phyloP scores from a whole-genome alignment of 179 eudicot genomes.

The Gypsophila paniculata region DNA sequence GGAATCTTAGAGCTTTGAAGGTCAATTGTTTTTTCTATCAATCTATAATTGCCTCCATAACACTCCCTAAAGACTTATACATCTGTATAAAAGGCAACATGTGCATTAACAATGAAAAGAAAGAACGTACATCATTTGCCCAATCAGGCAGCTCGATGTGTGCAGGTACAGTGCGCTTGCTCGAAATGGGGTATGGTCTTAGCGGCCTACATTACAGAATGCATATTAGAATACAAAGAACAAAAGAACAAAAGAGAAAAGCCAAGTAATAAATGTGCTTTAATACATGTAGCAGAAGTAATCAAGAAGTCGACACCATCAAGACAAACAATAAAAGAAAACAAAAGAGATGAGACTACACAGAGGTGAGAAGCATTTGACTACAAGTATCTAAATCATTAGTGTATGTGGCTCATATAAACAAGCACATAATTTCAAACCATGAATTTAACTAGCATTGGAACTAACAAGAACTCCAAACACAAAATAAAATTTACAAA shows the following conservation, averaged over 20 bases:
- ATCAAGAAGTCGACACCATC: not conserved
- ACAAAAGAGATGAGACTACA: not conserved
- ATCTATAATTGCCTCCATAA: not conserved
- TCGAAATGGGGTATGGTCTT: conserved; percentile 80
- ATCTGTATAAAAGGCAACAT: not conserved
- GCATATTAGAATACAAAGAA: conserved; percentile 11
- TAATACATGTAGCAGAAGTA: not conserved
- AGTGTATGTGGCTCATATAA: not conserved
- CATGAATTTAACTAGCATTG: not conserved
- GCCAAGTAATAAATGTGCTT: conserved; percentile 14
- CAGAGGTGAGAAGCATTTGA: not conserved
- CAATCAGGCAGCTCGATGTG: conserved; percentile 80
- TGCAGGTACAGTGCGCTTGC: conserved; percentile 58
- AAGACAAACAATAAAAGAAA: not conserved
- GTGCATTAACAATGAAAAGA: conserved; percentile 8
- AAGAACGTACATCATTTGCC: conserved; percentile 77
- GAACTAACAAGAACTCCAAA: not conserved
- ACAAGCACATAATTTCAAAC: not conserved
- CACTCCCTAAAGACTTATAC: not conserved
- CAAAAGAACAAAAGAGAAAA: not conserved
- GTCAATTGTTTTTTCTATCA: not conserved
- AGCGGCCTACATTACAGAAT: conserved; percentile 46
- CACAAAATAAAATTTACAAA: not conserved
- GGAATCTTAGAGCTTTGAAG: not conserved
- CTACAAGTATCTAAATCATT: too few relatives aligned